Evolutionary conservation across 768 basidiomycete species (phyloP).

Genomic region (Holtermanniella nyarrowii): DNA sequence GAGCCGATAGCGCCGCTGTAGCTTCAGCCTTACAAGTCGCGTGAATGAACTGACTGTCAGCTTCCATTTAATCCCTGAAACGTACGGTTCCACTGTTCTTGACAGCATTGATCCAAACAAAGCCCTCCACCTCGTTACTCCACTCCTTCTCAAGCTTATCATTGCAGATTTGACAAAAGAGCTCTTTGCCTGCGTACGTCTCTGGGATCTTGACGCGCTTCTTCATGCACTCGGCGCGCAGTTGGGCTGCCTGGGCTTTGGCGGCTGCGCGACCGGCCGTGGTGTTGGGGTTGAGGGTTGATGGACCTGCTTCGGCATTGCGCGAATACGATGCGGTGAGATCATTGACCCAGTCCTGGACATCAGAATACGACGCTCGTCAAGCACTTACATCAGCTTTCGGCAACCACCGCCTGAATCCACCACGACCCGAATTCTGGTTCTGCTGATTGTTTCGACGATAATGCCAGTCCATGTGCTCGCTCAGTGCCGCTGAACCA

Average conservation of each 20-base stretch:
- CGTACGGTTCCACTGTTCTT: constrained; percentile 68
- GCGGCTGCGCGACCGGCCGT: constrained; percentile 28
- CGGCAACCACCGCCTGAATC: constrained; percentile 83
- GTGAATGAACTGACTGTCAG: neutral
- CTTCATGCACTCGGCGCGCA: constrained; percentile 56
- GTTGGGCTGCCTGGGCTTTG: constrained; percentile 55
- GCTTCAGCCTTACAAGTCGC: neutral
- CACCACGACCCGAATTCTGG: constrained; percentile 62
- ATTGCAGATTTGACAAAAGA: constrained; percentile 91
- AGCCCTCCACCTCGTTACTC: constrained; percentile 90
- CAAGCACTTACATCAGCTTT: constrained; percentile 57
- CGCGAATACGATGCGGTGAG: constrained; percentile 4
- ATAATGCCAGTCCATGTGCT: constrained; percentile 95
- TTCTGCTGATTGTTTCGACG: constrained; percentile 57
- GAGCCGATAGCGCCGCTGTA: neutral
- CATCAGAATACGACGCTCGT: constrained; percentile 10
- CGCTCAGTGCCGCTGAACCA: constrained; percentile 68
- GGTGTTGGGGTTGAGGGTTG: constrained; percentile 3
- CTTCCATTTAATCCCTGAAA: neutral
- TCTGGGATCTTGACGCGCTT: constrained; percentile 68
- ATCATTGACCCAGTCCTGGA: constrained; percentile 82
- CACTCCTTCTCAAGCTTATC: constrained; percentile 84
- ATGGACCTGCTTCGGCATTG: constrained; percentile 24
- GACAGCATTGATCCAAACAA: constrained; percentile 92
- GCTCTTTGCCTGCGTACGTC: constrained; percentile 69